phyloP scores from a whole-genome alignment of 495 filamentous ascomycete species.

The Daldinia decipiens region DNA sequence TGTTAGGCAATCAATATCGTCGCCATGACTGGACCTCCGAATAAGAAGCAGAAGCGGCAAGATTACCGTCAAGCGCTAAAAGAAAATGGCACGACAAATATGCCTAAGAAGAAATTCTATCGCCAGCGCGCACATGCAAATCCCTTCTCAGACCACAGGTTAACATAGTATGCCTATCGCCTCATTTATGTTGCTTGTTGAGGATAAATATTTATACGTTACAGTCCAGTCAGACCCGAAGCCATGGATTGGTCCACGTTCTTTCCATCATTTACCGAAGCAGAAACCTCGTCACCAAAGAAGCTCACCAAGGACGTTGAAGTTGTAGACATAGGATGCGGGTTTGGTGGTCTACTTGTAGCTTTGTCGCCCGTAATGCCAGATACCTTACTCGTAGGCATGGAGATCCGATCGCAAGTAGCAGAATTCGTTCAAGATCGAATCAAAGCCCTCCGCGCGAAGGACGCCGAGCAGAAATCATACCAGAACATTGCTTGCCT shows the following conservation, averaged over 20 bases:
- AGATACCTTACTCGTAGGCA: slow-evolving; percentile 82
- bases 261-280: slow-evolving; percentile 74
- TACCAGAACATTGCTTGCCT: slow-evolving; percentile 90
- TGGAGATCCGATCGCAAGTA: slow-evolving; percentile 92
- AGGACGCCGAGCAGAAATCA: slow-evolving; percentile 64
- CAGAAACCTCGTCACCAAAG: slow-evolving; percentile 39
- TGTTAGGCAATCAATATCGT: neutral
- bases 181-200: neutral
- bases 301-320: slow-evolving; percentile 76
- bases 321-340: slow-evolving; percentile 97
- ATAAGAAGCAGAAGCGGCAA: slow-evolving; percentile 78
- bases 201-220: slow-evolving; percentile 19
- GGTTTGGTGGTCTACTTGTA: slow-evolving; percentile 90
- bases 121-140: slow-evolving; percentile 97
- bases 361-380: slow-evolving; percentile 85
- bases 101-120: slow-evolving; percentile 95
- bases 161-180: slow-evolving; percentile 77
- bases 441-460: slow-evolving; percentile 79
- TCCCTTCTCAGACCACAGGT: slow-evolving; percentile 91
- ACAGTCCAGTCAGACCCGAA: slow-evolving; percentile 80
- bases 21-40: slow-evolving; percentile 63
- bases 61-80: slow-evolving; percentile 69
- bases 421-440: slow-evolving; percentile 88
- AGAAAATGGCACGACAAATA: slow-evolving; percentile 52
- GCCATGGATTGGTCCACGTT: slow-evolving; percentile 91